Base-by-base conservation (phyloP, 345 rosid genomes). In the Carallia pectinifolia region DNA sequence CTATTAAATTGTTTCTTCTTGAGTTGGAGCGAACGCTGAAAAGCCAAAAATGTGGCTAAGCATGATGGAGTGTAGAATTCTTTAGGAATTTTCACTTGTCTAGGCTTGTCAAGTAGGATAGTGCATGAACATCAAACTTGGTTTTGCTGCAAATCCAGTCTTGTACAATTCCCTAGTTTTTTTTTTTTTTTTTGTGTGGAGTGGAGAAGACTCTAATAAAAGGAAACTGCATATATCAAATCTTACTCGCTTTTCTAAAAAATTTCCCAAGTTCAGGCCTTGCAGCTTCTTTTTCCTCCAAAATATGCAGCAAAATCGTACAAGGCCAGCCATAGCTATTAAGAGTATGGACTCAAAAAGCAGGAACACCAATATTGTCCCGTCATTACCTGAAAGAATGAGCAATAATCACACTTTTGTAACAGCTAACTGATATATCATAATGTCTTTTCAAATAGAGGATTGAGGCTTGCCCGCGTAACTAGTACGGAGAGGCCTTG, bases 261-360 rank as follows among this genome's bases (percentile, higher is more conserved):
- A 94, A 61, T 58, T 77, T 77, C 88, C 88, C 39, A 94, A 78
- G 54, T 70, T 83, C 66, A 81, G 85, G 55, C 78, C 83, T 69
- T 81, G 88, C 23, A 91, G 85, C 87, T 94, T 90, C 80, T 82
- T 87, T 73, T 94, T 91, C 83, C 77, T 85, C 98, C 98, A 91
- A 69, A 94, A 94, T 69, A 83, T 64, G 66, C 87, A 87, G 77
- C 97, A 91, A 76, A 91, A 90, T 68, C 89, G 77, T 65, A 91
- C 89, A 6, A 86, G 82, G 58, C 70, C 84, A 17, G 85, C 89
- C 47, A 91, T 80, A 66, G 79, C 69, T 53, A 94, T 55, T 77
- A 94, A 71, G 62, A 86, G 38, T 1, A 80, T 77, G 61, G 93
- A 83, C 80, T 91, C 93, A 4, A 91, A 83, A 61, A 88, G 73